These are phyloP conservation scores for Cyclotella baltica DNA, from an alignment of 108 stramenopile species.

Conservation along the genomic window DNA sequence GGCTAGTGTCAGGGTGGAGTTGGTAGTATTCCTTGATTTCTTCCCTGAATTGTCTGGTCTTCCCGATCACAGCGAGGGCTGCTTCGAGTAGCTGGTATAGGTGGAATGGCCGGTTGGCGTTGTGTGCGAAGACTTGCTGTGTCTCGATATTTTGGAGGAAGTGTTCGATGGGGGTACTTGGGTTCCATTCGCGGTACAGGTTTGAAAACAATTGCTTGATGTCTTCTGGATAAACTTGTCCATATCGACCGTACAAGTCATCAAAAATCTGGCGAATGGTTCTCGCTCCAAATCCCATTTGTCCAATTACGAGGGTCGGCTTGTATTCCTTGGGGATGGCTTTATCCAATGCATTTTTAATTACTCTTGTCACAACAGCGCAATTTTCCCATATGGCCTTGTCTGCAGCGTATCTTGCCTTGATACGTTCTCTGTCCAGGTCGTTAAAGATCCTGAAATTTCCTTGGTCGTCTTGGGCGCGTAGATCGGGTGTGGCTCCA, in stretches of 20 bases:
- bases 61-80: not conserved
- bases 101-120: not conserved
- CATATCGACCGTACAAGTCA: not conserved
- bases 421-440: not conserved
- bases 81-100: not conserved
- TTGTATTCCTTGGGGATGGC: not conserved
- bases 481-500: not conserved
- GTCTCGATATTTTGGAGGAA: not conserved
- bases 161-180: not conserved
- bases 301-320: not conserved
- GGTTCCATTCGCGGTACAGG: not conserved
- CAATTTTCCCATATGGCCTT: not conserved
- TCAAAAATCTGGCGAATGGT: not conserved
- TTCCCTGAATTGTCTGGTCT: not conserved
- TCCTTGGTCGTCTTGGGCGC: not conserved
- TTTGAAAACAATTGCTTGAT: not conserved
- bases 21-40: not conserved
- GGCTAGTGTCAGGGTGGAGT: not conserved
- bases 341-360: not conserved
- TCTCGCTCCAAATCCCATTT: not conserved
- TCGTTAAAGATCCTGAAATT: not conserved
- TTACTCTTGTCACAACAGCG: not conserved
- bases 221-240: not conserved
- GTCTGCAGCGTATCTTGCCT: not conserved
- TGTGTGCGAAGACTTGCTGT: slow-evolving; percentile 10